These are phyloP conservation scores for Starmerella stigmatis DNA, from an alignment of 805 yeast genomes.

Conservation along the genomic window DNA sequence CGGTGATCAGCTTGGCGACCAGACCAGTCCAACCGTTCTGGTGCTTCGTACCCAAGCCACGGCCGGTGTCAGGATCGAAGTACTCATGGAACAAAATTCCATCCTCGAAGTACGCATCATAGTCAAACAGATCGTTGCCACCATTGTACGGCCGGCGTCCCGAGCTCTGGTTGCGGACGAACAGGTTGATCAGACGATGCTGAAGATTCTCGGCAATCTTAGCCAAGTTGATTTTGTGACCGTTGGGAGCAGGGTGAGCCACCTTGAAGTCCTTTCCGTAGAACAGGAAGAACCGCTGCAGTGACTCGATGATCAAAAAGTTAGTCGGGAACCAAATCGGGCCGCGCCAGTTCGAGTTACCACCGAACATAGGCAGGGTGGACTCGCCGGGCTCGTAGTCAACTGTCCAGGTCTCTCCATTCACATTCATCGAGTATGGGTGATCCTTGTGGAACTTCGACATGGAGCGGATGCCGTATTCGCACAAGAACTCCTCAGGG, in stretches of 20 bases:
- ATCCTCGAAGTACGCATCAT: slow-evolving; percentile 64
- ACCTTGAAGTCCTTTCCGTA: slow-evolving; percentile 79
- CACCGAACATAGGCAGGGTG: slow-evolving; percentile 89
- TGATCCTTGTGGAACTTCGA: slow-evolving; percentile 76
- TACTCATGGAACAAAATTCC: slow-evolving; percentile 73
- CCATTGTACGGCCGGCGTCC: slow-evolving; percentile 74
- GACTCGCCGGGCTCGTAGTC: slow-evolving; percentile 36
- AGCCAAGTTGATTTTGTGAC: slow-evolving; percentile 25
- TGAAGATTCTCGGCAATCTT: slow-evolving; percentile 78
- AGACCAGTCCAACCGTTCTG: slow-evolving; percentile 96
- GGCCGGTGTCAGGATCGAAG: slow-evolving; percentile 88
- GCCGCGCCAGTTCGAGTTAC: slow-evolving; percentile 95
- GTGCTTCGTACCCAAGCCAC: slow-evolving; percentile 87
- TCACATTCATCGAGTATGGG: slow-evolving; percentile 75
- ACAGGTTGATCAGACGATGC: slow-evolving; percentile 70
- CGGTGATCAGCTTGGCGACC: slow-evolving; percentile 80
- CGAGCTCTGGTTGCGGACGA: slow-evolving; percentile 45
- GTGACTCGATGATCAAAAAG: slow-evolving; percentile 72
- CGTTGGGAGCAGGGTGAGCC: slow-evolving; percentile 67
- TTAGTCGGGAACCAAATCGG: slow-evolving; percentile 96
- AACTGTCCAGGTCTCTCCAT: slow-evolving; percentile 51
- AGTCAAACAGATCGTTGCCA: slow-evolving; percentile 35
- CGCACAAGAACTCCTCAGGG: slow-evolving; percentile 74
- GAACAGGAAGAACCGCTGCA: slow-evolving; percentile 77
- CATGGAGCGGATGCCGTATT: slow-evolving; percentile 76